Percentiles rank a stretch among this genome's conserved stretches.
These are phyloP conservation scores for Lepidium sativum DNA, from an alignment of 345 rosid species.

Conservation along the genomic window DNA sequence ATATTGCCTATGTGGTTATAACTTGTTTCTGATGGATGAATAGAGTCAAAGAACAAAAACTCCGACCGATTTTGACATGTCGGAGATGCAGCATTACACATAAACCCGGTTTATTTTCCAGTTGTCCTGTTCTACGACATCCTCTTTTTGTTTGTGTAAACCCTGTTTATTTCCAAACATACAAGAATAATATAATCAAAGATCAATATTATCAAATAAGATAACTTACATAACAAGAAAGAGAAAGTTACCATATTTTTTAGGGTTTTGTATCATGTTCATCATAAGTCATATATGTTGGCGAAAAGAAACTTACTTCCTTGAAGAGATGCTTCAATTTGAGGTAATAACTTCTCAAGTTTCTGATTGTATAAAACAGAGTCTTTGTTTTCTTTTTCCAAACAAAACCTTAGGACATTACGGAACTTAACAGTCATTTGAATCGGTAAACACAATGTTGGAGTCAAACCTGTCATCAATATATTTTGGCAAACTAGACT, in stretches of 20 bases:
- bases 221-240: background rate
- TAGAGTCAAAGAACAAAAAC: too few species aligned
- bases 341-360: background rate
- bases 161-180: too few species aligned
- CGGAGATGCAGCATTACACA: too few species aligned
- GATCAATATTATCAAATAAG: too few species aligned
- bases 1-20: too few species aligned
- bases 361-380: background rate
- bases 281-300: background rate
- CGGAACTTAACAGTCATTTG: too few species aligned
- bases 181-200: too few species aligned
- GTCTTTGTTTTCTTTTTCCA: background rate
- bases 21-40: too few species aligned
- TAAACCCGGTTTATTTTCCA: too few species aligned
- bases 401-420: background rate
- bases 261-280: background rate
- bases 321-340: background rate
- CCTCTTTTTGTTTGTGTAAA: too few species aligned
- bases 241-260: background rate
- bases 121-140: too few species aligned
- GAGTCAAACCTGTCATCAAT: slow-evolving; percentile 38
- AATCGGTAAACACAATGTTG: slow-evolving; percentile 33
- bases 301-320: background rate
- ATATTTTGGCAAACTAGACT: slow-evolving; percentile 30
- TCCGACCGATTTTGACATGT: too few species aligned